Evolutionary conservation across 2,329 filamentous ascomycete species (phyloP), one percentile per base, ranked within the genome.

Genomic region (Cladosporium sphaerospermum): DNA sequence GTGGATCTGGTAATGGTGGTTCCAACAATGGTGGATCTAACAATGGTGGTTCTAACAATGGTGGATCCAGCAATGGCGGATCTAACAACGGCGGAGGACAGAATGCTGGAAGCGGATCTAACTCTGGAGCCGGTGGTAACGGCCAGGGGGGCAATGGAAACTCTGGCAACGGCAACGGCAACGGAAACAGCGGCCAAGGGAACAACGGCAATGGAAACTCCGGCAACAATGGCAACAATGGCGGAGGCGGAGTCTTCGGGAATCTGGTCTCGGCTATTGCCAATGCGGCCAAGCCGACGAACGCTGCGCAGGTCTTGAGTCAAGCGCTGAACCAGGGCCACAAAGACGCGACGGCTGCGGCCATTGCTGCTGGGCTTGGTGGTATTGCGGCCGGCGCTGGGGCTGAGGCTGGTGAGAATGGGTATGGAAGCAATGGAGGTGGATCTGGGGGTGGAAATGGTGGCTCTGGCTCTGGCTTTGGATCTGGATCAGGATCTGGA

Each of bases 291-390:
- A 47, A 53, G 44, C 51, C 51, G 9, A 36, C 51, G 1, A 47
- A 53, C 28, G 51, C 51, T 18, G 31, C 40, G 6, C 18, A 47
- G 23, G 51, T 53, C 6, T 39, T 53, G 9, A 53, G 51, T 31
- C 51, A 53, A 16, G 51, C 51, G 11, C 10, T 53, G 44, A 40
- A 19, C 10, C 40, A 51, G 11, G 48, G 40, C n/a, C 48, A 51
- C 40, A 36, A 37, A 5, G 48, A 51, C 31, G 23, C 43, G 28
- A 53, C 51, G 8, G 51, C 45, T 10, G 43, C 45, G 9, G 51
- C 51, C 33, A 53, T 53, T 31, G 45, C 45, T 53, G 42, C 37
- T 55, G 50, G 43, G n/a, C 31, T 53, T n/a, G 49, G 47, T 9
- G 43, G 37, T 34, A 23, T 47, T 43, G 48, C 48, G 1, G 48